Evolutionary conservation across 805 yeast genomes (phyloP), one percentile per base, ranked within the genome.

Genomic region (Starmerella ratchasimensis): DNA sequence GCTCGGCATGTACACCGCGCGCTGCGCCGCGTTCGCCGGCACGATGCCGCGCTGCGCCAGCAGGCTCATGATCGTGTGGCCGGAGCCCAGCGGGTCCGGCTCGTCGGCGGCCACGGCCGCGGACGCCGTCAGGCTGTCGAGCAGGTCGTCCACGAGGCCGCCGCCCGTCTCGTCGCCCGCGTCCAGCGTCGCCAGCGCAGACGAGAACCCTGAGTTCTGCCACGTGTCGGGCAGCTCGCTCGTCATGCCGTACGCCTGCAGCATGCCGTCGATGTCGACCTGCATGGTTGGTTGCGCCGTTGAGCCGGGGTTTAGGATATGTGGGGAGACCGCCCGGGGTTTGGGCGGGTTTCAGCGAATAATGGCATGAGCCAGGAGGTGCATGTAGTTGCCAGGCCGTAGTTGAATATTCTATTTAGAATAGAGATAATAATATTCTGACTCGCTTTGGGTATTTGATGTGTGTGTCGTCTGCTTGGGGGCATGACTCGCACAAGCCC

Each of bases 31-130:
- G n/a, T 20, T 21, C 19, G 15, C 34, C 13, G 42, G 43, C 10
- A 30, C 14, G 3, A n/a, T 10, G 11, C 19, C 14, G 20, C 20
- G 16, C 21, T 30, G 34, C 9, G 55, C 49, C 28, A 71, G 53
- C 26, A 61, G 63, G 16, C 64, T 58, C 32, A 65, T 49, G 7
- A 74, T 59, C 3, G 70, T 63, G 18, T 58, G 60, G n/a, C 65
- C 62, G 21, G 67, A 65, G 4, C 75, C 76, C 41, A 76, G 55
- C 1, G 82, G 80, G 47, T 76, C 83, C 4, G 56, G 50, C 23
- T 67, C 69, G 33, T 62, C 65, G 14, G 21, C 27, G 14, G 45
- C 44, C n/a, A 37, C 47, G 6, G 35, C 8, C 5, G 26, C 36
- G 31, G 37, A 27, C 9, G 41, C 34, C 17, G 37, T 48, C 36